Conservation (phyloP, 1,139 yeast species). For the Candida sp. region DNA sequence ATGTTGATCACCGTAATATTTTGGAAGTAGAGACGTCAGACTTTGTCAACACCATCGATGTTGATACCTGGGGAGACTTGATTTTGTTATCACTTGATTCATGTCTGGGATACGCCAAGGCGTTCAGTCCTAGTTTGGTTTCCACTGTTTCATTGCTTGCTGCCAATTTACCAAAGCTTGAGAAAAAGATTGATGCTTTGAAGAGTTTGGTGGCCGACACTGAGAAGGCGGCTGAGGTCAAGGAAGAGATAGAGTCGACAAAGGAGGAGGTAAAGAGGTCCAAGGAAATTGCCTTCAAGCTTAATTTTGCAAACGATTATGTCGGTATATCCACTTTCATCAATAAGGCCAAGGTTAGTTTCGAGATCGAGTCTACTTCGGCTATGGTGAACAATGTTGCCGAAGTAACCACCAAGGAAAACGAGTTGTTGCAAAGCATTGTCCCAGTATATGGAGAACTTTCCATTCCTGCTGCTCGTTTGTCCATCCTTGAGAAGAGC, state of each 20-base stretch:
- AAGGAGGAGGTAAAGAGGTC: neutral
- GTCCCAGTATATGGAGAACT: constrained; percentile 44
- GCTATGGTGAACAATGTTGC: constrained; percentile 27
- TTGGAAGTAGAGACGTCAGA: constrained; percentile 37
- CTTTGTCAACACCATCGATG: constrained; percentile 23
- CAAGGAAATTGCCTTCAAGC: constrained; percentile 24
- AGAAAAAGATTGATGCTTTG: constrained; percentile 20
- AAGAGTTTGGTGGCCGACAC: constrained; percentile 7
- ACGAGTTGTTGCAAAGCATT: neutral
- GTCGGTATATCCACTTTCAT: constrained; percentile 37
- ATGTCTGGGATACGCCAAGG: constrained; percentile 38
- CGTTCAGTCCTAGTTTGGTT: constrained; percentile 32
- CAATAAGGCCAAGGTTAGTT: constrained; percentile 34
- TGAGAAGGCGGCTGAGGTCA: neutral
- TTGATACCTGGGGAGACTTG: constrained; percentile 18
- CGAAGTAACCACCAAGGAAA: neutral
- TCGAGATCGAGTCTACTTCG: constrained; percentile 34
- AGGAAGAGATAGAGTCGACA: neutral
- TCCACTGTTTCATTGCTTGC: constrained; percentile 23
- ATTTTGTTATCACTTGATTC: constrained; percentile 22
- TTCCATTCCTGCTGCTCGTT: constrained; percentile 42
- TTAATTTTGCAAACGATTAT: constrained; percentile 37
- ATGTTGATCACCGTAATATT: constrained; percentile 14
- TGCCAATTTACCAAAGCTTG: constrained; percentile 16
- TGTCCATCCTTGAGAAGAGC: constrained; percentile 38